Evolutionary conservation across 148 eudicot species (phyloP).

Genomic region (Chenopodium quinoa): DNA sequence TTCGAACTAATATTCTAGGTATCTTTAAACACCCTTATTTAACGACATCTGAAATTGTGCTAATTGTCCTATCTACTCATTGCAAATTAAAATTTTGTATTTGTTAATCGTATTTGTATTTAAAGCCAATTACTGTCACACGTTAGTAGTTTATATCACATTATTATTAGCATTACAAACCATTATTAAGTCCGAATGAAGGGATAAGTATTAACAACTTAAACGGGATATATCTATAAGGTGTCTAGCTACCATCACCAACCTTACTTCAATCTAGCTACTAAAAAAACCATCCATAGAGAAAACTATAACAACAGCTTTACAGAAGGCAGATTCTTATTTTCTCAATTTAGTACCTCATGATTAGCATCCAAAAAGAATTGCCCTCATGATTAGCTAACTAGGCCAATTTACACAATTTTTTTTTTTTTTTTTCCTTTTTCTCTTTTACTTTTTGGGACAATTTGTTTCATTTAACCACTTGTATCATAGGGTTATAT

Average conservation of each 20-base stretch:
- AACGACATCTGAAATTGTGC: no score
- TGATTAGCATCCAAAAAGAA: constrained; percentile 24
- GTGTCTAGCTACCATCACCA: constrained; percentile 6
- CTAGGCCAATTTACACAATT: not conserved
- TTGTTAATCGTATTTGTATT: no score
- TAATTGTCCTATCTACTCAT: no score
- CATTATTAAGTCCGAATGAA: no score
- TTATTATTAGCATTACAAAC: no score
- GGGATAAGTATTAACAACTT: no score
- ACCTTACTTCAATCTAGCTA: constrained; percentile 3
- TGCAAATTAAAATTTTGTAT: no score
- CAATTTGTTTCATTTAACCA: not conserved
- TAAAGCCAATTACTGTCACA: no score
- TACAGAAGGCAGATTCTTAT: constrained; percentile 29
- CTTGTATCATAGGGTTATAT: not conserved
- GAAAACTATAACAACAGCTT: constrained; percentile 9
- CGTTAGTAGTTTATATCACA: no score
- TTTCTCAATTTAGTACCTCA: constrained; percentile 30
- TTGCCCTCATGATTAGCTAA: constrained; percentile 15
- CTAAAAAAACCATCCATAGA: not conserved
- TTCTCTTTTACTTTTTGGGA: not conserved
- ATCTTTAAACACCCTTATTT: no score
- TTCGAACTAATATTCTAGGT: no score
- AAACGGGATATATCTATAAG: not conserved
- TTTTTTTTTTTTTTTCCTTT: not conserved